Conservation (phyloP, 83 land plant genomes). For the Picea mariana region DNA sequence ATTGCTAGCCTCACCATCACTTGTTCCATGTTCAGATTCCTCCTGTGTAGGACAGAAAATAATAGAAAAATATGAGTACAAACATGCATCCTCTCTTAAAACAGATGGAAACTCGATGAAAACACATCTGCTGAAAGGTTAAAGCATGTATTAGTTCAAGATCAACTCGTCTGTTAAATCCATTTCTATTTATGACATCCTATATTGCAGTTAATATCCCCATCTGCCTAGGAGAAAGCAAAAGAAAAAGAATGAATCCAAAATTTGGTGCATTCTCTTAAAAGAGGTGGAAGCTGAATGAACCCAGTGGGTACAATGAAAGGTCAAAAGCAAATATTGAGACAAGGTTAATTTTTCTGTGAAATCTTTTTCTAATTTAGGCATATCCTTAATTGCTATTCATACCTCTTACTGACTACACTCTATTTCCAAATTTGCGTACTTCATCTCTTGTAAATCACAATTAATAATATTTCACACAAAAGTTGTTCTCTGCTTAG, state of each 20-base stretch:
- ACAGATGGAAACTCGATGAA: neutral
- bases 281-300: no score
- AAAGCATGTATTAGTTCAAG: neutral
- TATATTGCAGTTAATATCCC: neutral
- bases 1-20: conserved; percentile 16
- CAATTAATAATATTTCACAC: neutral
- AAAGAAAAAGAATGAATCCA: no score
- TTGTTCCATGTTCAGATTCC: conserved; percentile 26
- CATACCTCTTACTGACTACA: no score
- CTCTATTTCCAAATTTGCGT: neutral
- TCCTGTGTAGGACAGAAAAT: neutral
- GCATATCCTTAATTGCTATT: no score
- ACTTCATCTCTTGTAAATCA: neutral
- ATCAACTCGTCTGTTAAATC: neutral
- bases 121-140: neutral
- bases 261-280: no score
- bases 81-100: neutral
- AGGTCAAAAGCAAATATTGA: no score
- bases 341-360: no score
- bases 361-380: no score
- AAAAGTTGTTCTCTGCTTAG: neutral
- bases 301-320: no score
- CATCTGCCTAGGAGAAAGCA: no score
- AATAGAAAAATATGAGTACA: conserved; percentile 2
- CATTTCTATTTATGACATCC: neutral